Base-by-base conservation (phyloP, 208 protist genomes). In the Lotmaria passim region DNA sequence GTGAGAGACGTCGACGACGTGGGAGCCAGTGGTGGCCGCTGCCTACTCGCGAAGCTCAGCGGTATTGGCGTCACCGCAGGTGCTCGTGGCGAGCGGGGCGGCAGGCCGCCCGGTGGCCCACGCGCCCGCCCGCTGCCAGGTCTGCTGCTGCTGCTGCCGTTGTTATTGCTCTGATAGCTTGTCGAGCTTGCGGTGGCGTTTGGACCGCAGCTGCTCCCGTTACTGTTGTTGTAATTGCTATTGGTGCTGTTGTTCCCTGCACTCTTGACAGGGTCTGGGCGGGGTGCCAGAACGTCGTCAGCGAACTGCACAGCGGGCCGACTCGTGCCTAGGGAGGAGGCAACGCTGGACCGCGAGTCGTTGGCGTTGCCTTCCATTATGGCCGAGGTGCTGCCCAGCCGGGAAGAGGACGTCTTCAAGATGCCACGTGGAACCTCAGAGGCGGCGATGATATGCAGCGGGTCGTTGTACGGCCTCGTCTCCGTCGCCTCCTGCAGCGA, bases 1-100 rank as follows among this genome's bases (percentile, higher is more conserved):
- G 34, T 34, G 46, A 66, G 33, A 21, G 58, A 64, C 19, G 46
- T 23, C 4, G 60, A 55, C 28, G 60, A 34, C 44, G 58, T 64
- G 21, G 52, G 70, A 26, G 30, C 55, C 15, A 61, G 47, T 44
- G 53, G 44, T 34, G 43, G 53, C 34, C 47, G 70, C 55, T 48
- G 36, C 17, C 50, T 52, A n/a, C 41, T 19, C 17, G 31, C 15
- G 5, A 30, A 0, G 5, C 44, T 50, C 24, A 43, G 26, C 10
- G 60, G 19, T 14, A 39, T 28, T 10, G 33, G 33, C 43, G 46
- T 60, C 61, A 26, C 12, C 17, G 62, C 55, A 0, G 53, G 47
- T 38, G 30, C 46, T 5, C 71, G 71, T 26, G 71, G 71, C 3
- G 71, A 77, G 19, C 71, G 71, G 3, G 71, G 71, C 2, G 71